These are phyloP conservation scores for Yamadazyma mexicana DNA, from an alignment of 1,139 yeast genomes.

Conservation along the genomic window DNA sequence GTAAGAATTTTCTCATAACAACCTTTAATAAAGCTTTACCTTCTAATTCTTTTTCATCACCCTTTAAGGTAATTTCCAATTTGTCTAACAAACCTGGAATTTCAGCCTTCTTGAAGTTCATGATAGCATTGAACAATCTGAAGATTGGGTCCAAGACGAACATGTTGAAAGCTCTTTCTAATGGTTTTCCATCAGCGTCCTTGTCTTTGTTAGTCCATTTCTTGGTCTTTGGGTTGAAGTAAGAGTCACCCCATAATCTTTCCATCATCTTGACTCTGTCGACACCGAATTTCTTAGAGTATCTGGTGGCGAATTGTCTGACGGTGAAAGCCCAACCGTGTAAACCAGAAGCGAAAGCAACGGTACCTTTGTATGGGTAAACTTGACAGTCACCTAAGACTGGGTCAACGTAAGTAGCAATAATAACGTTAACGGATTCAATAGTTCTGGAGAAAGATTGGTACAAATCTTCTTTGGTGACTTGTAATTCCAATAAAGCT, in stretches of 20 bases:
- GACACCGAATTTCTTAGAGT: conserved; percentile 99
- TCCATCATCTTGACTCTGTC: conserved; percentile 98
- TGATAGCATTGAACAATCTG: conserved; percentile 60
- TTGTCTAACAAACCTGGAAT: conserved; percentile 85
- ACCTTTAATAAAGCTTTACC: conserved; percentile 98
- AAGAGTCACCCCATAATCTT: conserved; percentile 99
- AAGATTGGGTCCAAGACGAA: conserved; percentile 98
- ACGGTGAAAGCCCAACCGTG: conserved; percentile 99
- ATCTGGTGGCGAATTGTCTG: conserved; percentile 97
- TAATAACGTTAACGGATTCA: conserved; percentile 98
- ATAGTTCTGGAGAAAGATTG: conserved; percentile 98
- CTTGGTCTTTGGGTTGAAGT: conserved; percentile 99
- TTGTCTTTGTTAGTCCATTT: conserved; percentile 97
- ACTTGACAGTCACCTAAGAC: conserved; percentile 95
- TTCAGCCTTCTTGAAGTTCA: conserved; percentile 81
- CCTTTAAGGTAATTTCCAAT: conserved; percentile 87
- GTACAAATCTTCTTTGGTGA: conserved; percentile 97
- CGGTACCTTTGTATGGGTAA: conserved; percentile 98
- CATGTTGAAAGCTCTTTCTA: conserved; percentile 99
- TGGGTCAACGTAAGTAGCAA: conserved; percentile 92
- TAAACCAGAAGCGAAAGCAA: conserved; percentile 99
- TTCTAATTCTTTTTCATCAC: conserved; percentile 95
- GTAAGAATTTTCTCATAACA: conserved; percentile 99
- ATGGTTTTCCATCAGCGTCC: conserved; percentile 92
- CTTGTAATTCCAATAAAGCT: conserved; percentile 98